These are phyloP conservation scores for Halteria grandinella DNA, from an alignment of 73 alveolate genomes.

Conservation along the genomic window DNA sequence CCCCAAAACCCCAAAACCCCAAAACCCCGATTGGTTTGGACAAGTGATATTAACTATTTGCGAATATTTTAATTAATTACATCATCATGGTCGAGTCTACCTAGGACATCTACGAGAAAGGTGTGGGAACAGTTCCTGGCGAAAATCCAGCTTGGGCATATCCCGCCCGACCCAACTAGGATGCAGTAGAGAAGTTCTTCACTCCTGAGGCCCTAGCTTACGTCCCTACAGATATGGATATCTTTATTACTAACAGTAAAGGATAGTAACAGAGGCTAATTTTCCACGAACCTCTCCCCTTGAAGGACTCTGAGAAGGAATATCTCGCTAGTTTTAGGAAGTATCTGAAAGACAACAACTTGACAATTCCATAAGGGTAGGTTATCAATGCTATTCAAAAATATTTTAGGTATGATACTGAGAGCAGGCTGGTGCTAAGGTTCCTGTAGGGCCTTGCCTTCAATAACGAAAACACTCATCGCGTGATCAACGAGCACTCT, in stretches of 20 bases:
- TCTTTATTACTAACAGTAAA: conserved; percentile 17
- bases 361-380: conserved; percentile 1
- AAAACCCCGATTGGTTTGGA: too few species aligned
- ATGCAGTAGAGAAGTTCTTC: not conserved
- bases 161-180: too few species aligned
- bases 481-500: conserved; percentile 3
- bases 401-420: conserved; percentile 37
- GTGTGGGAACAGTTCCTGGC: too few species aligned
- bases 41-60: too few species aligned
- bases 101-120: too few species aligned
- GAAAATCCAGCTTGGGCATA: too few species aligned
- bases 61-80: too few species aligned
- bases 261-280: conserved; percentile 20
- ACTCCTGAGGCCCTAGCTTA: not conserved
- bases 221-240: conserved; percentile 14
- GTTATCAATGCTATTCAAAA: too few species aligned
- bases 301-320: conserved; percentile 7
- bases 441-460: conserved; percentile 17
- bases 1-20: too few species aligned
- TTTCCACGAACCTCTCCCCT: not conserved
- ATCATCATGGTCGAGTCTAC: too few species aligned
- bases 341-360: not conserved
- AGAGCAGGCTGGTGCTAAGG: conserved; percentile 13
- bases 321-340: conserved; percentile 19
- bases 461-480: conserved; percentile 6